Base-by-base conservation (phyloP, 495 filamentous ascomycete genomes). In the Aspergillus diversus region DNA sequence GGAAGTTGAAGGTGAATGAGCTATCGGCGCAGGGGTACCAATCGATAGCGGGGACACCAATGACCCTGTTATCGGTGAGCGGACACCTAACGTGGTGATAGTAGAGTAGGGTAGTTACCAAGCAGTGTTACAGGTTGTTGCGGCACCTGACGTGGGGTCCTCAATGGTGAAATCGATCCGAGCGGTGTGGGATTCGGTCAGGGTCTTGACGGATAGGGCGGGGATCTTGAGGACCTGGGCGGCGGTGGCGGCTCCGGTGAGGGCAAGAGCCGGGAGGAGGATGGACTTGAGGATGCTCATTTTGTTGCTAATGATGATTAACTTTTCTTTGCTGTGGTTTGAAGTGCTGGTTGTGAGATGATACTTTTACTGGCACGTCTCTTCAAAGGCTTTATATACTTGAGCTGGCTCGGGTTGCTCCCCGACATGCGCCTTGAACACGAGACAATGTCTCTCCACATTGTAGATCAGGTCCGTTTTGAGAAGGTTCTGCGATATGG, bases 131-230 rank as follows among this genome's bases (percentile, higher is more conserved):
- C 35, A 57, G 55, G 37, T 57, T 7, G 35, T 57, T 16, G 2
- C 4, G 27, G 55, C 55, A 17, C 55, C 35, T 16, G 34, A 16
- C 6, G 2, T 31, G 55, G 13, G 35, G 9, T 46, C 55, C 16
- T 57, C 33, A 35, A 57, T 17, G n/a, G 55, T 46, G 16, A 57
- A 46, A 39, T 57, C 55, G 35, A 57, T 57, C 4, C 55, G 55
- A 27, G 35, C 55, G 16, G 35, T 57, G 32, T 46, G 55, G 35
- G 35, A 46, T 35, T 57, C 55, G 17, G n/a, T 57, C 1, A 46
- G 35, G 17, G 55, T 46, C 35, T 57, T 57, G 4, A 57, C 55
- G 37, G 55, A 57, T 21, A 57, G 35, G 9, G 35, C 27, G 0
- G 51, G 8, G 12, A 54, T 31, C 9, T 9, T 2, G 3, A 54